Evolutionary conservation across 1,284 basidiomycete species (phyloP), one percentile per base, ranked within the genome.

Genomic region (Phaffia rhodozyma): DNA sequence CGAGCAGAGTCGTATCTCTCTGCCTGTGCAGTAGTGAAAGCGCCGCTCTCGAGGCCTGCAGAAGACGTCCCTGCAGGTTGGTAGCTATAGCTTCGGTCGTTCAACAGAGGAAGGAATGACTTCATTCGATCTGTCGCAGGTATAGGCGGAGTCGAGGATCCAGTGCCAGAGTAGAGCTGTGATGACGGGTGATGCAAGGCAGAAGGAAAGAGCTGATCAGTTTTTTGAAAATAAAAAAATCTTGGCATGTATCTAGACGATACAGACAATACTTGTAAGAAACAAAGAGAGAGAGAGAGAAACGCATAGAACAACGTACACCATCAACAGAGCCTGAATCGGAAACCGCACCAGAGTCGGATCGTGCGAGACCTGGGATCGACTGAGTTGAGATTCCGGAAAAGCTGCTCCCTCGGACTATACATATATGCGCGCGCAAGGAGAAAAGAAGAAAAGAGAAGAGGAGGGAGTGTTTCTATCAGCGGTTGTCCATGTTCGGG

Each of bases 31-130:
- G 60, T 50, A 58, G 60, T 62, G 1, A 67, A 68, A 21, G 64
- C 54, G 47, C 38, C 38, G 38, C 38, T 16, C 5, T 43, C 38
- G 62, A 61, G n/a, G 68, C 67, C 21, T 71, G 72, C 1, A 71
- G 68, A 55, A 54, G 30, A 25, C 29, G 53, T 47, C 9, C 21
- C 55, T 29, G 34, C 30, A 9, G n/a, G 23, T 20, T 21, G 25
- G 43, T 21, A 21, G 0, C 9, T 23, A n/a, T 32, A 30, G 1
- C 3, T 57, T 49, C 32, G 27, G 3, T 54, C 7, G 51, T 55
- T n/a, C 32, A 5, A 25, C 30, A 11, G 18, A 61, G 34, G 21
- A n/a, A 9, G 16, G 29, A 9, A 43, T 34, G 38, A 55, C 20
- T 2, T 7, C 7, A 27, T 11, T 30, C 21, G 29, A 11, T 23